phyloP scores from a whole-genome alignment of 306 rosid genomes.

The Vigna unguiculata region DNA sequence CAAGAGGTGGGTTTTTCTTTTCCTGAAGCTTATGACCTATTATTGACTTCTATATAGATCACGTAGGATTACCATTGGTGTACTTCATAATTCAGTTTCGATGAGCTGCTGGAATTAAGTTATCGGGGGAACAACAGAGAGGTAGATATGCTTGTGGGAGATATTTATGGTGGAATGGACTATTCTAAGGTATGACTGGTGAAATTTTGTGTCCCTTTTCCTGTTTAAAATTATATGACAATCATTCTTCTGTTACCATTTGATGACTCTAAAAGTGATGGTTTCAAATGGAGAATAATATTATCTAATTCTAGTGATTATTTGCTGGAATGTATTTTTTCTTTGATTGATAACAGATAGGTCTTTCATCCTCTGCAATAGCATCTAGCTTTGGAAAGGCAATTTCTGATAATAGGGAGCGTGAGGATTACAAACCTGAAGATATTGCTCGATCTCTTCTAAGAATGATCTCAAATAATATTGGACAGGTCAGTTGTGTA shows the following conservation, averaged over 20 bases:
- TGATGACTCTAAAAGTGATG: slow-evolving; percentile 16
- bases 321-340: slow-evolving; percentile 34
- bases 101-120: slow-evolving; percentile 92
- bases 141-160: slow-evolving; percentile 97
- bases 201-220: slow-evolving; percentile 34
- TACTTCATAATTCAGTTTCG: slow-evolving; percentile 70
- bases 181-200: slow-evolving; percentile 74
- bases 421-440: slow-evolving; percentile 81
- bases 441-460: slow-evolving; percentile 93
- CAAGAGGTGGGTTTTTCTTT: slow-evolving; percentile 62
- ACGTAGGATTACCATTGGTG: slow-evolving; percentile 29
- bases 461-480: slow-evolving; percentile 92
- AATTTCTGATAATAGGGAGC: slow-evolving; percentile 75
- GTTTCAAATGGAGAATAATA: slow-evolving; percentile 30
- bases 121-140: slow-evolving; percentile 87
- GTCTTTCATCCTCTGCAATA: slow-evolving; percentile 85
- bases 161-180: slow-evolving; percentile 91
- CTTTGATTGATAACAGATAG: slow-evolving; percentile 63
- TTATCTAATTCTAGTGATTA: slow-evolving; percentile 35
- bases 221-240: slow-evolving; percentile 26
- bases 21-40: slow-evolving; percentile 15
- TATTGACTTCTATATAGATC: slow-evolving; percentile 21
- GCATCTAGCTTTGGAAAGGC: slow-evolving; percentile 99
- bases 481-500: slow-evolving; percentile 81
- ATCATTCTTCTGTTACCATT: slow-evolving; percentile 4